phyloP scores from a whole-genome alignment of 225 moss, liverwort and hornwort species.

The Climacium dendroides region DNA sequence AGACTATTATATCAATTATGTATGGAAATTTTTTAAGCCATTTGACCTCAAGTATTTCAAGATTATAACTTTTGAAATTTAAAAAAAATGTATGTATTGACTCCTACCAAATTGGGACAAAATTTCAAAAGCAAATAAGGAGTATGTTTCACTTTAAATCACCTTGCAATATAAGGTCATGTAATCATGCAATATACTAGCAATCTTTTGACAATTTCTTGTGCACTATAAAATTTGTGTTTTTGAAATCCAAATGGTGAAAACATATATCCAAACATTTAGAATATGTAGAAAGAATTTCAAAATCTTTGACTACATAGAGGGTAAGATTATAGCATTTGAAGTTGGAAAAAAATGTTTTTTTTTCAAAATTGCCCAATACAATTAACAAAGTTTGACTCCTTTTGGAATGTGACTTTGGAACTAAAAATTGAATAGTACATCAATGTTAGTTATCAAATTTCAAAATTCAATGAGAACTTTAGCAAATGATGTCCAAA shows the following conservation, averaged over 20 bases:
- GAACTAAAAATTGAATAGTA: background rate
- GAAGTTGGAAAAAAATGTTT: background rate
- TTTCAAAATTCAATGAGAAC: background rate
- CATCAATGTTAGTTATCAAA: background rate
- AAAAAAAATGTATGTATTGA: background rate
- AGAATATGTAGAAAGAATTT: no score
- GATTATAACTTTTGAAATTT: no score
- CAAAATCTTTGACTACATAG: no score
- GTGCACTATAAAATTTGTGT: background rate
- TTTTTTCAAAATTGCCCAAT: background rate
- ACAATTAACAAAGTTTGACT: background rate
- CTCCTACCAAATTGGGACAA: rapidly evolving
- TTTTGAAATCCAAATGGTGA: background rate
- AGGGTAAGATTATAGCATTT: background rate
- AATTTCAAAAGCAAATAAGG: background rate
- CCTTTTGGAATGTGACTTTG: no score
- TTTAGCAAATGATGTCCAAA: background rate
- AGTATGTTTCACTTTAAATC: background rate
- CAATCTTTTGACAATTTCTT: background rate
- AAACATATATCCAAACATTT: no score
- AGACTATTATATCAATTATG: no score
- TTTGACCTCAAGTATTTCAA: background rate
- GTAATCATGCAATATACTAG: background rate
- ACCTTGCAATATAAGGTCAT: background rate
- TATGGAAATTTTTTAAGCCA: background rate